Evolutionary conservation across 1,284 basidiomycete species (phyloP).

Genomic region (Cryptococcus sp.): DNA sequence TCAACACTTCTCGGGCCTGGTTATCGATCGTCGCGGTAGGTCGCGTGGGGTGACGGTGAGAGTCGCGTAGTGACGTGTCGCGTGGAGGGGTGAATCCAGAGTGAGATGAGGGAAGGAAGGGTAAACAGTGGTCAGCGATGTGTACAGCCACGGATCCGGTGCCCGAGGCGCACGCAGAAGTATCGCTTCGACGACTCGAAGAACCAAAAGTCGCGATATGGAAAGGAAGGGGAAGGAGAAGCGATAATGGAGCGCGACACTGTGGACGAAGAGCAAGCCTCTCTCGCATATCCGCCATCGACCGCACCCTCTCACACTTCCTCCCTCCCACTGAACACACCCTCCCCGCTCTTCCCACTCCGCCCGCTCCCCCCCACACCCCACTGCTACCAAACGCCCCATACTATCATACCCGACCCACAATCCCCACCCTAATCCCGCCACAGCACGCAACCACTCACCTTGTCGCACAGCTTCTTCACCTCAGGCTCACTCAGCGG

Average conservation of each 20-base stretch:
- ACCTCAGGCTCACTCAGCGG: slow-evolving; percentile 94
- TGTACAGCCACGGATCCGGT: no score
- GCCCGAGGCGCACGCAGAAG: no score
- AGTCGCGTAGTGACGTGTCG: background rate
- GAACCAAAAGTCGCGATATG: background rate
- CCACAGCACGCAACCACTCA: slow-evolving; percentile 50
- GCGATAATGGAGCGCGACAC: no score
- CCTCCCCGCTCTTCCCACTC: background rate
- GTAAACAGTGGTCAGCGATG: slow-evolving; percentile 2
- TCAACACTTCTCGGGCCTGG: slow-evolving; percentile 92
- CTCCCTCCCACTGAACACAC: background rate
- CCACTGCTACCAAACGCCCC: background rate
- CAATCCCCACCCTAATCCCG: background rate
- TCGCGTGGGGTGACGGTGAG: slow-evolving; percentile 3
- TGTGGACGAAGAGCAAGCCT: background rate
- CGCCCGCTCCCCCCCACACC: background rate
- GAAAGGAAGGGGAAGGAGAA: no score
- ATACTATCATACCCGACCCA: background rate
- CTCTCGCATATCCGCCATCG: background rate
- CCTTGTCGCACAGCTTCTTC: slow-evolving; percentile 98
- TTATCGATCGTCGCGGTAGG: background rate
- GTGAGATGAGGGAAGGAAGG: slow-evolving; percentile 8
- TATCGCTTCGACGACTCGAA: no score
- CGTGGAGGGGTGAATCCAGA: slow-evolving; percentile 8
- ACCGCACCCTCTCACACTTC: background rate